A percentile compares a stretch with the other conserved stretches of the same genome.
These are phyloP conservation scores for Tribonema minus DNA, from an alignment of 108 stramenopile species.

Conservation along the genomic window DNA sequence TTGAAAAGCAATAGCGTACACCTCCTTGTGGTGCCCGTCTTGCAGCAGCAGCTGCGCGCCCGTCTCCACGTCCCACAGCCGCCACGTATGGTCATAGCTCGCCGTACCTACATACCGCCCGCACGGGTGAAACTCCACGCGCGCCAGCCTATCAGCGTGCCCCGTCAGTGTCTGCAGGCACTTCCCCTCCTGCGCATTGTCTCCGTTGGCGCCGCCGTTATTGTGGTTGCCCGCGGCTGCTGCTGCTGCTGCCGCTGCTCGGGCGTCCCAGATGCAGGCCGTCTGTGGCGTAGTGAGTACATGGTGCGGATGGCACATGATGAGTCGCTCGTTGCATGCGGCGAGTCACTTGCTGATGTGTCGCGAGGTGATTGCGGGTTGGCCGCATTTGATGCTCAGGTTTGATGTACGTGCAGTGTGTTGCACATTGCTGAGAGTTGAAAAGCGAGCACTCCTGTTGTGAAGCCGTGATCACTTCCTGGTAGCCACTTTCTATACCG, in stretches of 20 bases:
- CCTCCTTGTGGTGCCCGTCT: constrained; percentile 78
- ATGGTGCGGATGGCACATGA: not conserved
- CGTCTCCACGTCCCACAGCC: constrained; percentile 94
- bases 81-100: constrained; percentile 94
- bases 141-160: constrained; percentile 79
- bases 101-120: constrained; percentile 81
- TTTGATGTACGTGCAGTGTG: no score
- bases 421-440: no score
- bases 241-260: constrained; percentile 42
- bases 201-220: not conserved
- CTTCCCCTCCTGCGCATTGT: constrained; percentile 60
- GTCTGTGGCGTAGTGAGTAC: constrained; percentile 11
- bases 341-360: not conserved
- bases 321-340: not conserved
- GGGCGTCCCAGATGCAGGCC: constrained; percentile 44
- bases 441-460: no score
- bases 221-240: no score
- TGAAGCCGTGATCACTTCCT: no score
- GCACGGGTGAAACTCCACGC: constrained; percentile 84
- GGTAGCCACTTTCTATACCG: no score
- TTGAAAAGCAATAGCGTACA: constrained; percentile 91
- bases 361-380: not conserved
- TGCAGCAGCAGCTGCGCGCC: constrained; percentile 81
- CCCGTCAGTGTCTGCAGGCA: constrained; percentile 68
- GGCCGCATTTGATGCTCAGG: no score